Base-by-base conservation (phyloP, 306 rosid genomes). In the Medicago arabica region DNA sequence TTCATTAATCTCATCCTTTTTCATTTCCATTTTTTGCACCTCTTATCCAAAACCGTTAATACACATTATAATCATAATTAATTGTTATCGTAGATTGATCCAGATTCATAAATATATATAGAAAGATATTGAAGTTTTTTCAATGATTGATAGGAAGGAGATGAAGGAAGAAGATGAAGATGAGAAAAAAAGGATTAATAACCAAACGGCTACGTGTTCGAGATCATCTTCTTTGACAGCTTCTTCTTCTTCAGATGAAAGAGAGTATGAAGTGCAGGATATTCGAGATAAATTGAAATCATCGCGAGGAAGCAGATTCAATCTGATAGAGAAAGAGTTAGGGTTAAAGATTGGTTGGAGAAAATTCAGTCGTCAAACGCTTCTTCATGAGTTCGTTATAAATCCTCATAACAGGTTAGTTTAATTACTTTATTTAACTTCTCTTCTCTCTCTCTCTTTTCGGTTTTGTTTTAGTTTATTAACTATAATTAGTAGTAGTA, bases 281-380 rank as follows among this genome's bases (percentile, higher is more conserved):
- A 12, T 90, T 25, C 75, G 81, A 7, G 97, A 95, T 0, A 69
- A 90, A 71, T 55, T 92, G 41, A 85, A 77, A 28, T 89, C 98
- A 63, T 90, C 98, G n/a, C 34, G 88, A 10, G 97, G 91, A 19
- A 95, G 98, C 83, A 80, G 88, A 14, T 86, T 95, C 71, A 19
- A 90, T 69, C 79, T 95, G 51, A 81, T 95, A 39, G 67, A 63
- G 77, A 84, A 60, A 21, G 89, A 92, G 84, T 86, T 95, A 1
- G 84, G 87, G 16, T 74, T 89, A 16, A 77, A 58, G 14, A 10
- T 72, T 2, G 59, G 51, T 18, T 71, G 75, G 55, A 73, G 82
- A 36, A 85, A 73, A 81, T 83, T 92, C 81, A 90, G 96, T 75
- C 79, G 88, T 7, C 81, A 76, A 19, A 77, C 70, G 5, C 70